Evolutionary conservation across 306 rosid species (phyloP), one percentile per base, ranked within the genome.

Genomic region (Gastrolobium villosum): DNA sequence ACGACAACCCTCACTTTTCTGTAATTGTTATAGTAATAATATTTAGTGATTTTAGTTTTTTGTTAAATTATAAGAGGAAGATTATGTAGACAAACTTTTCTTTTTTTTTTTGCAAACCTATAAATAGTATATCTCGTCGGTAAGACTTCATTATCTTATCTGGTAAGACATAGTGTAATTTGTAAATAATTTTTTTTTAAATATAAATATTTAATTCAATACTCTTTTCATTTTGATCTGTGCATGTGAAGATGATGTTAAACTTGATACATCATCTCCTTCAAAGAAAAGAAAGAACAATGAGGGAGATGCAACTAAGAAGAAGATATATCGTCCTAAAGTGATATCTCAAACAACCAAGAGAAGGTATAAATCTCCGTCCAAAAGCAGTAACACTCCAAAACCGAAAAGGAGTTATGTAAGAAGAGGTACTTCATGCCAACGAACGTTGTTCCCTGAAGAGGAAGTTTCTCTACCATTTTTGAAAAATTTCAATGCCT

Each of bases 311-410:
- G 4, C 14, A 73, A 9, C n/a, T 0, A 77, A 37, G 55, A 84
- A 65, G 65, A 90, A 74, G 74, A 20, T 26, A 8, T 78, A 79
- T 50, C 6, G 87, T 45, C 87, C 92, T 11, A 86, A 82, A 32
- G 20, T 80, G n/a, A 0, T 45, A 1, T 46, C 77, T 70, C 53
- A 55, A 35, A 0, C 6, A 43, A 0, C 10, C 37, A 55, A 65
- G 26, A 40, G 39, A 44, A 32, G 3, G 41, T 59, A 7, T 2
- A 68, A 81, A 35, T 39, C 66, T 4, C 30, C 75, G 1, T 5
- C 32, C 30, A 62, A 79, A 69, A 4, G 60, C 5, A 63, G 13
- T 20, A 40, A 7, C 6, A 65, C 75, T 9, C 83, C 83, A 2
- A 31, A 14, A 7, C 50, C 46, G 3, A 70, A n/a, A 11, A 62